Evolutionary conservation across 352 stramenopile genomes (phyloP), one percentile per base, ranked within the genome.

Genomic region (Salisapilia sapeloensis): DNA sequence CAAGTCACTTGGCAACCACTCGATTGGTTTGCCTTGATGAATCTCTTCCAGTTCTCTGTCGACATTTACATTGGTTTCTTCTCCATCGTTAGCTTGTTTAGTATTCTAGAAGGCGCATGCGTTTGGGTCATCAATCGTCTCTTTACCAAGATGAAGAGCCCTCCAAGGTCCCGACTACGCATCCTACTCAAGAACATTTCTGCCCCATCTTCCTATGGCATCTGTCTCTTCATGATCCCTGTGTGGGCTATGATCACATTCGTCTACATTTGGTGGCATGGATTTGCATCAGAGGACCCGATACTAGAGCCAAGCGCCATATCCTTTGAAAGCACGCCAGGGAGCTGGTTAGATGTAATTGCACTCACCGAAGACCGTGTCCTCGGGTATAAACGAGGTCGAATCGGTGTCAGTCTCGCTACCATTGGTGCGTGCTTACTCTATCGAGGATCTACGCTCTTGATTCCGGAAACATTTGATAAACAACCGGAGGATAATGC

Each of bases 41-140:
- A 98, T 42, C 53, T 69, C 6, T 98, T 98, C 48, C 78, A 97
- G 53, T 97, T 98, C 46, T 78, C 69, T 0, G 66, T 76, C 16
- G 69, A 86, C 40, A 76, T 98, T 2, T 98, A 98, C 42, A 54
- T 97, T 10, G 48, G 93, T 6, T 93, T 97, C 36, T 97, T 96
- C 46, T 81, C 64, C 8, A 48, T 94, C 20, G 74, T 97, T 7
- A 91, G 89, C 17, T 38, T 94, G 15, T 31, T 85, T 4, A 87
- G 79, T 26, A 77, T 93, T 35, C 50, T 87, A 7, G 69, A 95
- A 32, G 85, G 79, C 32, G 67, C 90, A 58, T 32, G 53, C 22
- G 61, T 97, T 38, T 98, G 90, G 69, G 48, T 71, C 29, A 81
- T 96, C 31, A 96, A 97, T 35, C 76, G 91, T 0, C 36, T 97